Conservation (phyloP, 2,329 filamentous ascomycete species). For the Helotiales sp. region DNA sequence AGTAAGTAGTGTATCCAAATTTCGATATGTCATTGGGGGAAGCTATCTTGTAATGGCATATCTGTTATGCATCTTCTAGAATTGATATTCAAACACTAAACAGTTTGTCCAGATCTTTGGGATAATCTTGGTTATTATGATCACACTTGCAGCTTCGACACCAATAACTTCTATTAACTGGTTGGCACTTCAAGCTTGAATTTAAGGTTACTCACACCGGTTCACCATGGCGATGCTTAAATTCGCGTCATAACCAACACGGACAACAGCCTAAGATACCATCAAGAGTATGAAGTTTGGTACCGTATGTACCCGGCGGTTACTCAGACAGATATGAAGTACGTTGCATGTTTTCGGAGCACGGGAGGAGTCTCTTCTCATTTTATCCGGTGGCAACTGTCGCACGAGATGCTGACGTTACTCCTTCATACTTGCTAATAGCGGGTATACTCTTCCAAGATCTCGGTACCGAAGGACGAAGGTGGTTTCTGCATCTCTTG, state of each 20-base stretch:
- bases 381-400: slow-evolving; percentile 1
- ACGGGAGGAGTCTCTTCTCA: background rate
- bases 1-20: no score
- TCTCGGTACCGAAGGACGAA: slow-evolving; percentile 4
- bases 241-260: background rate
- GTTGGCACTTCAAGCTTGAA: background rate
- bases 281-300: background rate
- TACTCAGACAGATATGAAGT: background rate
- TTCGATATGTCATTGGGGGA: no score
- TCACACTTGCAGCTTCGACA: background rate
- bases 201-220: background rate
- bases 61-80: background rate
- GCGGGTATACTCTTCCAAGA: background rate
- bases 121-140: background rate
- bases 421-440: background rate
- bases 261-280: no score
- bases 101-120: background rate
- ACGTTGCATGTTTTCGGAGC: slow-evolving; percentile 1
- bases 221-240: background rate
- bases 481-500: background rate
- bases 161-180: background rate
- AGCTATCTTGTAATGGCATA: background rate
- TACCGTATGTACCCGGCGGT: background rate
- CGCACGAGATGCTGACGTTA: no score
- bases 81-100: background rate